Evolutionary conservation across 192 early-diverging fungal genomes (phyloP).

Genomic region (Haplosporangium gracile): DNA sequence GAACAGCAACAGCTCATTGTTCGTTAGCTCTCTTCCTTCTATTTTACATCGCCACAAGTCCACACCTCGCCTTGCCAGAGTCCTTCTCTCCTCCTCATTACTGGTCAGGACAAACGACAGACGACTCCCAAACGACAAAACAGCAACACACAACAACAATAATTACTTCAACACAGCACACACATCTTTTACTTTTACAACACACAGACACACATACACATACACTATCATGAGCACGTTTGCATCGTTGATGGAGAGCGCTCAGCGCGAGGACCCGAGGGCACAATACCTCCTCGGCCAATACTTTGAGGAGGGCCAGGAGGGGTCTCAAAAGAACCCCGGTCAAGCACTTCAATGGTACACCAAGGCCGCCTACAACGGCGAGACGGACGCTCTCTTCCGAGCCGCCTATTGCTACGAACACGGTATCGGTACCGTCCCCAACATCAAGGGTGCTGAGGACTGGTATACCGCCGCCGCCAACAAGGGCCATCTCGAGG

Average conservation of each 20-base stretch:
- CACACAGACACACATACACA: conserved; percentile 8
- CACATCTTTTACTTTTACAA: background rate
- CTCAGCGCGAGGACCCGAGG: conserved; percentile 67
- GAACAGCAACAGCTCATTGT: background rate
- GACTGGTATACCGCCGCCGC: conserved; percentile 76
- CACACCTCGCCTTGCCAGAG: background rate
- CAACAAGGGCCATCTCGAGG: conserved; percentile 70
- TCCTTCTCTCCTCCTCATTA: background rate
- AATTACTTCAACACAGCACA: background rate
- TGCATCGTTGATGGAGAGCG: conserved; percentile 50
- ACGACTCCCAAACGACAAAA: background rate
- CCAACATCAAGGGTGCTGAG: conserved; percentile 63
- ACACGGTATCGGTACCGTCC: conserved; percentile 69
- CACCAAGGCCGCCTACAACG: conserved; percentile 64
- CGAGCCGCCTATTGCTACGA: conserved; percentile 78
- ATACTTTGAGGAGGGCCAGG: conserved; percentile 85
- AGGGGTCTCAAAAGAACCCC: conserved; percentile 60
- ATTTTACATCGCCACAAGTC: too few relatives aligned
- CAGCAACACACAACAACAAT: background rate
- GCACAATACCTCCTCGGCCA: conserved; percentile 80
- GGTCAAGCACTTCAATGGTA: conserved; percentile 73
- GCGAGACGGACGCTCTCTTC: conserved; percentile 76
- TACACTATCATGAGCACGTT: conserved; percentile 26
- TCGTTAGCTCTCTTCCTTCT: background rate
- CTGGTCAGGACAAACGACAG: background rate